Conservation (phyloP, 1,284 basidiomycete species). For the Heterobasidion parviporum region DNA sequence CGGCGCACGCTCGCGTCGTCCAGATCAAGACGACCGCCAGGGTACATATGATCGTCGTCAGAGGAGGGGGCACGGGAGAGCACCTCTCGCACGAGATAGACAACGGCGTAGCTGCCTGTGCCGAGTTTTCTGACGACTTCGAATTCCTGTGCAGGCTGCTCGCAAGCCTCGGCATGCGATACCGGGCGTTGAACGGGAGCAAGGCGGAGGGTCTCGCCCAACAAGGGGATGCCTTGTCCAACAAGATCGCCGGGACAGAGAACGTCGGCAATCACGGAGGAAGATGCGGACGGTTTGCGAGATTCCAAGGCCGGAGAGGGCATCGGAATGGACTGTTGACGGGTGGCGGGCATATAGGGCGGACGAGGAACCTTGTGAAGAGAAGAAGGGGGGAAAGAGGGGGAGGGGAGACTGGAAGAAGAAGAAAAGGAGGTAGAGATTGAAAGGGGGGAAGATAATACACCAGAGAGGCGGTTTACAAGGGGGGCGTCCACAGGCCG, state of each 20-base stretch:
- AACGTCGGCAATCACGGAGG: conserved; percentile 53
- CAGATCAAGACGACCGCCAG: conserved; percentile 49
- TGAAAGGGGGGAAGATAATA: conserved; percentile 19
- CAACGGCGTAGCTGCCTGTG: conserved; percentile 86
- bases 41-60: conserved; percentile 48
- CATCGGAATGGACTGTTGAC: conserved; percentile 15
- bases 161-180: conserved; percentile 16
- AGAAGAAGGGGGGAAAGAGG: conserved; percentile 13
- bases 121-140: conserved; percentile 82
- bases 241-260: conserved; percentile 63
- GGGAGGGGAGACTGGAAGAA: conserved; percentile 14
- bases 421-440: conserved; percentile 15
- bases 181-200: conserved; percentile 28
- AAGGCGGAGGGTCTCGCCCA: conserved; percentile 53
- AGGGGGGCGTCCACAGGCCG: conserved; percentile 20
- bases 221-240: conserved; percentile 53
- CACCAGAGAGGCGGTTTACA: background rate
- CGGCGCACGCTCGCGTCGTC: conserved; percentile 35
- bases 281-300: conserved; percentile 26
- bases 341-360: conserved; percentile 2
- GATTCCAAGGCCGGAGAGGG: conserved; percentile 15
- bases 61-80: conserved; percentile 51
- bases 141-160: conserved; percentile 57
- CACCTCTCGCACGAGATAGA: conserved; percentile 88
- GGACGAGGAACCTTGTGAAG: conserved; percentile 8